A percentile compares a stretch with the other conserved stretches of the same genome.
Conservation (phyloP, 2,329 filamentous ascomycete genomes). For the Fusarium fujikuroi region DNA sequence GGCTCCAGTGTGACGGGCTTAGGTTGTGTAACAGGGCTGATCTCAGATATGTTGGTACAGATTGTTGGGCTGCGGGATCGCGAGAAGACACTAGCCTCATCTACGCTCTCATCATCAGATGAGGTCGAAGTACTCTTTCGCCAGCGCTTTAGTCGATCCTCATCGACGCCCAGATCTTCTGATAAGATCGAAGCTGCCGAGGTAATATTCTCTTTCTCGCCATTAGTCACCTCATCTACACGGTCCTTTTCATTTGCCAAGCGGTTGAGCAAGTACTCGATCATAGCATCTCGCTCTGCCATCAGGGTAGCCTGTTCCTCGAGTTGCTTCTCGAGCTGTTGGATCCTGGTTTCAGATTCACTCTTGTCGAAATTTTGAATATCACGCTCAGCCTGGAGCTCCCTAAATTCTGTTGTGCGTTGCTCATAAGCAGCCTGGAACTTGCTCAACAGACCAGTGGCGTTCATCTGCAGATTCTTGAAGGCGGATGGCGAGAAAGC, state of each 20-base stretch:
- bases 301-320: constrained; percentile 67
- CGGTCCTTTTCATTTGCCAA: constrained; percentile 63
- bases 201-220: constrained; percentile 42
- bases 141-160: constrained; percentile 58
- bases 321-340: constrained; percentile 68
- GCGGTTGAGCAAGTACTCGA: constrained; percentile 62
- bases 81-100: constrained; percentile 69
- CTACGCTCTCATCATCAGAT: constrained; percentile 63
- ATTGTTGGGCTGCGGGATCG: constrained; percentile 67
- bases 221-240: constrained; percentile 51
- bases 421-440: constrained; percentile 69
- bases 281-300: constrained; percentile 63
- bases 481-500: constrained; percentile 68
- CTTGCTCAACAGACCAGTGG: constrained; percentile 63
- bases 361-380: constrained; percentile 65
- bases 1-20: constrained; percentile 44
- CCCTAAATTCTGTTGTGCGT: constrained; percentile 60
- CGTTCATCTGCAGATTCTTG: constrained; percentile 70
- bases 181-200: constrained; percentile 58
- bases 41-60: constrained; percentile 52
- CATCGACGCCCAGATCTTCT: constrained; percentile 66
- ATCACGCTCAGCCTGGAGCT: constrained; percentile 64
- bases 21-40: constrained; percentile 35
- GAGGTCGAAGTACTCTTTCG: constrained; percentile 57
- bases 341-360: constrained; percentile 63